phyloP scores from a whole-genome alignment of 2,329 filamentous ascomycete genomes.

The Hawksworthiomyces lignivorus region DNA sequence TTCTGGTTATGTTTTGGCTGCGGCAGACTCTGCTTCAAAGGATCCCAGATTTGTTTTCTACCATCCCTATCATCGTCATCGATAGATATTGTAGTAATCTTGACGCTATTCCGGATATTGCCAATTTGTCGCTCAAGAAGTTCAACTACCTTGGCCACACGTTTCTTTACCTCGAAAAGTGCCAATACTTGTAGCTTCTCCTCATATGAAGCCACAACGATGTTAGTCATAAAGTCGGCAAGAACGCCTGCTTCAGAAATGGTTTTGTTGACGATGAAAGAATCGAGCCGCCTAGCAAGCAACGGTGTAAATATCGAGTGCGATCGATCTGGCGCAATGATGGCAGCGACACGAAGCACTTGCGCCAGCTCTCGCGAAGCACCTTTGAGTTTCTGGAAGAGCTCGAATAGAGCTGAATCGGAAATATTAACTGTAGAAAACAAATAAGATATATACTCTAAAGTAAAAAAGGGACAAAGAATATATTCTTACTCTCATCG shows the following conservation, averaged over 20 bases:
- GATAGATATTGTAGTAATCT: conserved; percentile 69
- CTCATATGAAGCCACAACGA: conserved; percentile 79
- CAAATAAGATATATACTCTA: conserved; percentile 7
- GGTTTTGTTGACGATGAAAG: conserved; percentile 79
- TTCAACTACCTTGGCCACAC: conserved; percentile 75
- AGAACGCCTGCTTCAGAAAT: conserved; percentile 74
- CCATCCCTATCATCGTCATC: conserved; percentile 45
- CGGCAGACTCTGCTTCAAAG: conserved; percentile 24
- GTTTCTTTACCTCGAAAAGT: conserved; percentile 68
- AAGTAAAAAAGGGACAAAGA: neutral
- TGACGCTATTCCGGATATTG: conserved; percentile 78
- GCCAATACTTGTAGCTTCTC: conserved; percentile 84
- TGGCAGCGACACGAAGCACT: conserved; percentile 73
- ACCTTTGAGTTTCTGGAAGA: conserved; percentile 75
- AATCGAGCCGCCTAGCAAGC: conserved; percentile 77
- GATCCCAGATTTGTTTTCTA: conserved; percentile 28
- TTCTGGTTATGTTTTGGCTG: conserved; percentile 1
- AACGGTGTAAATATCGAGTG: conserved; percentile 66
- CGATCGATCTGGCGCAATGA: conserved; percentile 64
- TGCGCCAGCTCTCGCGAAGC: conserved; percentile 80
- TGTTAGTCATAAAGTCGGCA: conserved; percentile 94
- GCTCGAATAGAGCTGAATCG: conserved; percentile 57
- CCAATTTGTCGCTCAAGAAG: conserved; percentile 75
- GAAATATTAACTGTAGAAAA: conserved; percentile 22
- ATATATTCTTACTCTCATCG: conserved; percentile 49